Evolutionary conservation across 176 grass and related monocot genomes (phyloP).

Genomic region (Coix lacrymajobi): DNA sequence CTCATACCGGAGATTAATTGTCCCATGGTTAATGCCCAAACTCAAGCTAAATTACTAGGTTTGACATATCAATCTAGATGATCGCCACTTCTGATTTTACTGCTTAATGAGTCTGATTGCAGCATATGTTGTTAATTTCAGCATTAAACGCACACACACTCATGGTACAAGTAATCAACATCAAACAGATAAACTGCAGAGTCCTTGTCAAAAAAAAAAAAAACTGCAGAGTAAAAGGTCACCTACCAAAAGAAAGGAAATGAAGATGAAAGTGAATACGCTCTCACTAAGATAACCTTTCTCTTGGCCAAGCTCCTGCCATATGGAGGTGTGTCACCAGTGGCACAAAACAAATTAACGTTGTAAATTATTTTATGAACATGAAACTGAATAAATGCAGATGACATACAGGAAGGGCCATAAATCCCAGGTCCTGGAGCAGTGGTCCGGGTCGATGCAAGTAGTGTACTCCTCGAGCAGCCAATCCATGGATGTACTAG

Average conservation of each 20-base stretch:
- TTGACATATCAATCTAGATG: slow-evolving; percentile 8
- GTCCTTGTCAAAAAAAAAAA: too few relatives aligned
- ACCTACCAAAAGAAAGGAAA: slow-evolving; percentile 83
- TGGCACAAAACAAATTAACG: slow-evolving; percentile 16
- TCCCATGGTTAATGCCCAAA: neutral
- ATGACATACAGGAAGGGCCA: slow-evolving; percentile 78
- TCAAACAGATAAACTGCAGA: neutral
- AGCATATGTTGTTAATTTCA: neutral
- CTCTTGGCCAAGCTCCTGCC: slow-evolving; percentile 79
- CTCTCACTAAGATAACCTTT: slow-evolving; percentile 91
- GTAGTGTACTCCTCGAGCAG: slow-evolving; percentile 98
- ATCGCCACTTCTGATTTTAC: neutral
- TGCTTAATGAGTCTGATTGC: neutral
- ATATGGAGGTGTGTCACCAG: slow-evolving; percentile 1
- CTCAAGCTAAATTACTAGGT: neutral
- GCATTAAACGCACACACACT: neutral
- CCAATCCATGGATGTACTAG: slow-evolving; percentile 87
- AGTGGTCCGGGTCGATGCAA: slow-evolving; percentile 82
- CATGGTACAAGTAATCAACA: slow-evolving; percentile 19
- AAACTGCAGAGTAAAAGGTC: slow-evolving; percentile 1
- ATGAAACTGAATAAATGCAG: neutral
- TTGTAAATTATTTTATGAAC: slow-evolving; percentile 4
- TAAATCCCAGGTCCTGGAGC: slow-evolving; percentile 94
- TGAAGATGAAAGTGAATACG: slow-evolving; percentile 80
- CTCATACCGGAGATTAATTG: neutral